Base-by-base conservation (phyloP, 2,329 filamentous ascomycete species). In the Fusarium sarcochroum region DNA sequence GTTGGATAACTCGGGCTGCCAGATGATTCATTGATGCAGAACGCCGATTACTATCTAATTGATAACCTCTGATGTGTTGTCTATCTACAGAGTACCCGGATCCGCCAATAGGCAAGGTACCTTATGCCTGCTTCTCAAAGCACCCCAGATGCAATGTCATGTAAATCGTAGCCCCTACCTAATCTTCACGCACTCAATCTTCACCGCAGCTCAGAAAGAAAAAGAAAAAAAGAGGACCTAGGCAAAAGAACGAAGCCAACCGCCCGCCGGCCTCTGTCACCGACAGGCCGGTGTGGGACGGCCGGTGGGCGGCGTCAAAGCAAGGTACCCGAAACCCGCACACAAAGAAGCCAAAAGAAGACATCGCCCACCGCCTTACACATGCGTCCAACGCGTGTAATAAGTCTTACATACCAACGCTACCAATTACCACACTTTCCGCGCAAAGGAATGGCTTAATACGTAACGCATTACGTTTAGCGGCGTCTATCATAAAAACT, bases 271-370 rank as follows among this genome's bases (percentile, higher is more conserved):
- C 57, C 44, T 57, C 27, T 32, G n/a, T 25, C 37, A 66, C 55
- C 47, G 41, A 56, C 42, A 63, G 49, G 49, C 66, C 58, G 67
- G 50, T 69, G 62, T 69, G 52, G 56, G 47, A 52, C 48, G 17
- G 46, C 54, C n/a, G 59, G 45, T 70, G 58, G 47, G 68, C 69
- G 52, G 69, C 67, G 57, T 72, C 46, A 57, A 68, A 62, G 66
- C 60, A 72, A 73, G 71, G 63, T 70, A 67, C 66, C 71, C 66
- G 66, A 70, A 68, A 62, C 52, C 56, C 56, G 35, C 40, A 50
- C 23, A 50, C 35, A 27, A 10, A 38, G 63, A 51, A 45, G 20
- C 42, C 41, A 45, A 35, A 52, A 48, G 23, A 66, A 52, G 27
- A 34, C 49, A 46, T n/a, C 32, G 14, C 13, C 18, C 17, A 40